Conservation (phyloP, 306 rosid genomes). For the Trifolium repens region DNA sequence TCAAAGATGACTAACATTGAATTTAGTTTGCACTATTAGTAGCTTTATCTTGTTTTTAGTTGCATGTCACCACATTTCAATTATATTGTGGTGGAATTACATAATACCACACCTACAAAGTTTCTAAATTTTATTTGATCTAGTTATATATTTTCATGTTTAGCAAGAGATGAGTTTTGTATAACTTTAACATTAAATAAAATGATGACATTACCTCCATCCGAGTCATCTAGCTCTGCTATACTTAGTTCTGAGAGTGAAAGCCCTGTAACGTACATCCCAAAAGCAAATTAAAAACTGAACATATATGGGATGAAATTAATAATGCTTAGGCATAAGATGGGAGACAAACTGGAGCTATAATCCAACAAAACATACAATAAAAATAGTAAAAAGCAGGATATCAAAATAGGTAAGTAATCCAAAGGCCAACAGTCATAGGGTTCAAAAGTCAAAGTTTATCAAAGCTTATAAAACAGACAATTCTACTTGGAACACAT, state of each 20-base stretch:
- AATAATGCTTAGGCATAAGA: no score
- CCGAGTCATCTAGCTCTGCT: no score
- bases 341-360: no score
- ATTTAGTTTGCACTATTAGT: not conserved
- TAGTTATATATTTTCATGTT: no score
- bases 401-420: conserved; percentile 2
- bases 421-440: no score
- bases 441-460: not conserved
- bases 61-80: not conserved
- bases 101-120: not conserved
- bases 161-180: no score
- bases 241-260: no score
- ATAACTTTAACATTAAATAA: no score
- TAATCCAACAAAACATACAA: not conserved
- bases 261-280: no score
- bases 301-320: no score
- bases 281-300: no score
- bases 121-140: not conserved
- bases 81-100: not conserved
- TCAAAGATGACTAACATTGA: not conserved
- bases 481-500: not conserved
- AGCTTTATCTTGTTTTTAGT: not conserved
- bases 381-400: conserved; percentile 4
- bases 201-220: no score
- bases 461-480: not conserved